Percentiles rank a stretch among this genome's conserved stretches.
These are phyloP conservation scores for Cylindrotheca fusiformis DNA, from an alignment of 108 stramenopile genomes.

Conservation along the genomic window DNA sequence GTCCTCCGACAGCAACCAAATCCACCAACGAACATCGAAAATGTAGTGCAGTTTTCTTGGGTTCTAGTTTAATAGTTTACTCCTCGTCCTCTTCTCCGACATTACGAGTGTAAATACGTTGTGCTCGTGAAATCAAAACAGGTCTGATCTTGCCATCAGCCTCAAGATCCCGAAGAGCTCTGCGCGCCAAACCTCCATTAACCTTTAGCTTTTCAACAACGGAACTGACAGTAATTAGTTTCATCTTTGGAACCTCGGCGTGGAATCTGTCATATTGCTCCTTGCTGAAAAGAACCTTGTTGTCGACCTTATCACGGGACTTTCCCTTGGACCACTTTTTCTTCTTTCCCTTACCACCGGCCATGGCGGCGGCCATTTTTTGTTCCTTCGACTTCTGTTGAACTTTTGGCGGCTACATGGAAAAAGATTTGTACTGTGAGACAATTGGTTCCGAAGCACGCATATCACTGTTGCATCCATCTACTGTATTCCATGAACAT, in stretches of 20 bases:
- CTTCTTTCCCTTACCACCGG: slow-evolving; percentile 99
- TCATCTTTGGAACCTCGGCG: slow-evolving; percentile 99
- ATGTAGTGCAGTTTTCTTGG: neutral
- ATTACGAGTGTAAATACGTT: slow-evolving; percentile 97
- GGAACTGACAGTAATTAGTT: slow-evolving; percentile 96
- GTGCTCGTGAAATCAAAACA: slow-evolving; percentile 87
- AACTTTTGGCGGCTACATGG: slow-evolving; percentile 90
- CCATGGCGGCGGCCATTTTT: slow-evolving; percentile 99
- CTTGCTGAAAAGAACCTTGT: slow-evolving; percentile 99
- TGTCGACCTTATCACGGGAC: slow-evolving; percentile 98
- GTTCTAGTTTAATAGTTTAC: slow-evolving; percentile 17
- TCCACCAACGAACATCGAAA: too few relatives aligned
- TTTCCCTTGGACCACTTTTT: slow-evolving; percentile 99
- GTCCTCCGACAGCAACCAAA: too few relatives aligned
- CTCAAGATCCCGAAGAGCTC: slow-evolving; percentile 90
- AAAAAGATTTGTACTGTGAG: too few relatives aligned
- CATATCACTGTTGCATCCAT: too few relatives aligned
- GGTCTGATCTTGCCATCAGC: slow-evolving; percentile 94
- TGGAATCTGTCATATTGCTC: slow-evolving; percentile 94
- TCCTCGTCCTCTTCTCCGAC: slow-evolving; percentile 75
- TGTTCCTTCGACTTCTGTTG: slow-evolving; percentile 99
- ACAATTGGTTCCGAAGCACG: too few relatives aligned
- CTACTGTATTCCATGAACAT: too few relatives aligned
- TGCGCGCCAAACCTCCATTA: slow-evolving; percentile 94
- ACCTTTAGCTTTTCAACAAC: slow-evolving; percentile 99